A percentile compares a stretch with the other conserved stretches of the same genome.
Evolutionary conservation across 2,329 filamentous ascomycete species (phyloP).

Genomic region (Hypoxylon sp.): DNA sequence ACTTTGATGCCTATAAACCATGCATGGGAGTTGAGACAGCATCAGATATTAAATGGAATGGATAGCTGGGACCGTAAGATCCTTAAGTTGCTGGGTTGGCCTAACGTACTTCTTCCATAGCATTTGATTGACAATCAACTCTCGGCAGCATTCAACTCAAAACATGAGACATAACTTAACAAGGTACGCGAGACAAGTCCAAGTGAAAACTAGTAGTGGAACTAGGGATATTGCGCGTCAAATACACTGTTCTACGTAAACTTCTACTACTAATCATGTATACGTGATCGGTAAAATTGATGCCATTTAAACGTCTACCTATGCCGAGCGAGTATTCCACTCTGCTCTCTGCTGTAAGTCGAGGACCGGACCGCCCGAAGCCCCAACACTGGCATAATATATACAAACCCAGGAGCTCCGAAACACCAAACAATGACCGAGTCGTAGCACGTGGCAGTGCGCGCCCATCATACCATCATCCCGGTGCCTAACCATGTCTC

Average conservation of each 20-base stretch:
- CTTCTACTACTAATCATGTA: background rate
- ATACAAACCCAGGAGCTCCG: conserved; percentile 20
- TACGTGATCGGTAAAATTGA: background rate
- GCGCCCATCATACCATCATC: background rate
- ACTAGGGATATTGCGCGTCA: background rate
- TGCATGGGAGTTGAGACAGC: too few species aligned
- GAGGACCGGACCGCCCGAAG: background rate
- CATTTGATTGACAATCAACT: too few species aligned
- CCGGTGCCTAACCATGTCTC: conserved; percentile 22
- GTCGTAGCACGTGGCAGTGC: conserved; percentile 12
- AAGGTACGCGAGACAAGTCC: background rate
- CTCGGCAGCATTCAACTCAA: background rate
- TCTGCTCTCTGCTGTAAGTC: background rate
- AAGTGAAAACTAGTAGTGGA: background rate
- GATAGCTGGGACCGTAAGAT: too few species aligned
- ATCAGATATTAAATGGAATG: too few species aligned
- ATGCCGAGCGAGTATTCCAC: background rate
- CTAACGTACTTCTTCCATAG: too few species aligned
- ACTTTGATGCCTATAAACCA: too few species aligned
- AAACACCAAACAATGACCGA: conserved; percentile 23
- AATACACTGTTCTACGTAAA: background rate
- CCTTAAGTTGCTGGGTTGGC: too few species aligned
- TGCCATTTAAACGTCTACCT: conserved; percentile 16
- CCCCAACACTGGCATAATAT: conserved; percentile 15
- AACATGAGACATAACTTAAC: background rate